phyloP scores from a whole-genome alignment of 129 eudicot genomes.

The Flaveria brownii region DNA sequence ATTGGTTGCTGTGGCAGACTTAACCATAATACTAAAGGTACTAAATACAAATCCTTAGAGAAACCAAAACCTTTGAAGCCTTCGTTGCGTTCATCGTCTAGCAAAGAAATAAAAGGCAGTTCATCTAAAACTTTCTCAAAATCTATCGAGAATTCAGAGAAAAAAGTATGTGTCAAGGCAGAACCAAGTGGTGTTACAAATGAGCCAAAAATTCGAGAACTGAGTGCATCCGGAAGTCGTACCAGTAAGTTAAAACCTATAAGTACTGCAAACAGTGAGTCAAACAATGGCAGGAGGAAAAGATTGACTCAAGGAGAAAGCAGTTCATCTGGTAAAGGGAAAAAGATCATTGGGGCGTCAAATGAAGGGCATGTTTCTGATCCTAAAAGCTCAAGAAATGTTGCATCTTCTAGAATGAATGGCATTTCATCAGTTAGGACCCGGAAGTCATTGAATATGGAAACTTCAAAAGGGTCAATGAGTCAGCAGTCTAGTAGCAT shows the following conservation, averaged over 20 bases:
- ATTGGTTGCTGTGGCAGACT: conserved; percentile 77
- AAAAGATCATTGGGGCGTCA: conserved; percentile 34
- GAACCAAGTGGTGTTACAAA: conserved; percentile 37
- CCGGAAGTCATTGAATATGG: conserved; percentile 39
- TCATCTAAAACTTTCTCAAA: conserved; percentile 44
- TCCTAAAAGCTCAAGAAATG: conserved; percentile 38
- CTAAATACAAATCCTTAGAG: conserved; percentile 45
- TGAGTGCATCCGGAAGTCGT: conserved; percentile 22
- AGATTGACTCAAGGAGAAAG: conserved; percentile 61
- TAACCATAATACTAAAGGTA: conserved; percentile 41
- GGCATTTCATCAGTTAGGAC: conserved; percentile 39
- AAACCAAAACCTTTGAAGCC: conserved; percentile 49
- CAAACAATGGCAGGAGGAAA: conserved; percentile 41
- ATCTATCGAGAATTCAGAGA: conserved; percentile 14
- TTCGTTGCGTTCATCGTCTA: conserved; percentile 41
- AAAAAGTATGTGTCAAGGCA: neutral
- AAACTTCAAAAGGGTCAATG: conserved; percentile 33
- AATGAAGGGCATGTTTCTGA: conserved; percentile 38
- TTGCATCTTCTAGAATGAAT: conserved; percentile 33
- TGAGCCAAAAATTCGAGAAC: conserved; percentile 33
- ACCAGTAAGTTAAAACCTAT: neutral
- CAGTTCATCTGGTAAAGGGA: conserved; percentile 59
- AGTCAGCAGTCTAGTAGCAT: conserved; percentile 20
- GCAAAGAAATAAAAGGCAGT: conserved; percentile 47
- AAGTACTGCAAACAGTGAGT: conserved; percentile 27